Evolutionary conservation across 2,329 filamentous ascomycete species (phyloP).

Genomic region (Akanthomyces uredinophilus): DNA sequence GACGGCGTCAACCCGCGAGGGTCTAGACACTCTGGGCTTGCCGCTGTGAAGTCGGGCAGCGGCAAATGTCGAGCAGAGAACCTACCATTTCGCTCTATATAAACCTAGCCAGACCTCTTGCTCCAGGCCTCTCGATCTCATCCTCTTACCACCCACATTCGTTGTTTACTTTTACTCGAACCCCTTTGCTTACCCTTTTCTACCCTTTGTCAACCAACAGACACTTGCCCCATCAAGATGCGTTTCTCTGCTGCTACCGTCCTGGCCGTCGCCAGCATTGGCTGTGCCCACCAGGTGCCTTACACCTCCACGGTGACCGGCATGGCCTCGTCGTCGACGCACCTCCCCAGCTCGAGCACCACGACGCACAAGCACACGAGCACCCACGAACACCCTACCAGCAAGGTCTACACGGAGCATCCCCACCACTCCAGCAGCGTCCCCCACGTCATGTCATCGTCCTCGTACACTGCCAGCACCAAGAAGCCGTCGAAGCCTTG

Average conservation of each 20-base stretch:
- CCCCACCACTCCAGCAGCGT: neutral
- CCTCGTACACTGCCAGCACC: neutral
- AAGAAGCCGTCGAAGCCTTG: neutral
- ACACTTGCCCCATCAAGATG: conserved; percentile 1
- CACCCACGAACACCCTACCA: neutral
- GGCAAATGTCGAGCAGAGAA: neutral
- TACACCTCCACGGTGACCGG: neutral
- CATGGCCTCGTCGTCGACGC: neutral
- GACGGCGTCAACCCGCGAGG: neutral
- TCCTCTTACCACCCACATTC: neutral
- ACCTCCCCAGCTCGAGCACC: neutral
- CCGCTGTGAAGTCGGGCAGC: neutral
- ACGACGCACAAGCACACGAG: neutral
- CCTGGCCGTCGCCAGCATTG: conserved; percentile 23
- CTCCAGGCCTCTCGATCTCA: neutral
- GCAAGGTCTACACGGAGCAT: neutral
- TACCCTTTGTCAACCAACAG: neutral
- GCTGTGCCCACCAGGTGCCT: conserved; percentile 19
- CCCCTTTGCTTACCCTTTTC: neutral
- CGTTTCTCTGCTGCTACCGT: conserved; percentile 6
- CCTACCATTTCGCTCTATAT: neutral
- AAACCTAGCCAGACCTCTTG: neutral
- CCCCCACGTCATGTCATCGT: neutral
- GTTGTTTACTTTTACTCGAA: neutral
- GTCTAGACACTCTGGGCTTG: neutral